Conservation (phyloP, 208 protist species). For the Naegleria gruberi region DNA sequence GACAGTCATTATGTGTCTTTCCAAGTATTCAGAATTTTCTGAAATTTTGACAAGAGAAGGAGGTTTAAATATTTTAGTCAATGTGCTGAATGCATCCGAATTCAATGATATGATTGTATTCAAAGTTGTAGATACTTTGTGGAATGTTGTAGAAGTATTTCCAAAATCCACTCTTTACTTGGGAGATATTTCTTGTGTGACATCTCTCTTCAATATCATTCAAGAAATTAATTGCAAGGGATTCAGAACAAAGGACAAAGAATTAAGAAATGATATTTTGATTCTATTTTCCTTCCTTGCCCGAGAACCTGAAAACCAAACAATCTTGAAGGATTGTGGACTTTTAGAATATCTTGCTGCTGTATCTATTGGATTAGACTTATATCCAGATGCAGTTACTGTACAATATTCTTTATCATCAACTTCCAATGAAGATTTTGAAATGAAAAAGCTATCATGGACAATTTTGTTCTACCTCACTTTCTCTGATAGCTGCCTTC, state of each 20-base stretch:
- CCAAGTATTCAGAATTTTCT: background rate
- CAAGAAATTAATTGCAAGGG: background rate
- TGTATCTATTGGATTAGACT: background rate
- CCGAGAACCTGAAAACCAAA: background rate
- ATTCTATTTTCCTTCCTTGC: background rate
- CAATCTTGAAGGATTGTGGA: background rate
- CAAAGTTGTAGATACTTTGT: background rate
- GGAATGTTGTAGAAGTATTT: background rate
- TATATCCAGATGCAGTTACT: background rate
- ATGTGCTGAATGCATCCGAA: background rate
- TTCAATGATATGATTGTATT: background rate
- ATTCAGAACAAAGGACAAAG: background rate
- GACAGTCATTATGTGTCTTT: background rate
- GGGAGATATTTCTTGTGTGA: background rate
- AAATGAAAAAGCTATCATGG: background rate
- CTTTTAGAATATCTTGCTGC: background rate
- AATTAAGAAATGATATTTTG: constrained; percentile 10
- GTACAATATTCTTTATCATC: background rate
- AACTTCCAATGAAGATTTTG: background rate
- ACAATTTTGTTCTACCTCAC: background rate
- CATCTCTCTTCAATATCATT: background rate
- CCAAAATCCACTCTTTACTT: background rate
- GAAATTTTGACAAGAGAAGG: background rate
- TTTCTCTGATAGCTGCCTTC: background rate
- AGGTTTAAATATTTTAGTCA: background rate